These are phyloP conservation scores for Boehmeria nivea DNA, from an alignment of 306 rosid genomes.

Conservation along the genomic window DNA sequence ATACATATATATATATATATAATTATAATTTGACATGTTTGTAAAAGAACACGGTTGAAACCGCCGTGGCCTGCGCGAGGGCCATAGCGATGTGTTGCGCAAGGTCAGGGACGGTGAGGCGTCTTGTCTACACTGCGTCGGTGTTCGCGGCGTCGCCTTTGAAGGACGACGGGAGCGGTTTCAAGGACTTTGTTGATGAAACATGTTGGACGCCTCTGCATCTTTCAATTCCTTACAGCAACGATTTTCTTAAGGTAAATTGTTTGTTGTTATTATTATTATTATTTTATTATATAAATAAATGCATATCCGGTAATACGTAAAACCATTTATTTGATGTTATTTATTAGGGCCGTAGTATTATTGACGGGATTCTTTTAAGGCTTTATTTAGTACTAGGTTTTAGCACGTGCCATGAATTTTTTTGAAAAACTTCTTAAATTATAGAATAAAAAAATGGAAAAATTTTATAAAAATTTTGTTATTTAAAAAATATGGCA, in stretches of 20 bases:
- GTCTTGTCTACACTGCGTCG: slow-evolving; percentile 28
- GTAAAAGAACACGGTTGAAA: slow-evolving; percentile 22
- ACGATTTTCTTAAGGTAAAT: slow-evolving; percentile 9
- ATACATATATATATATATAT: neutral
- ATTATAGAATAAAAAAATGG: too few species aligned
- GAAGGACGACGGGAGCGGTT: slow-evolving; percentile 24
- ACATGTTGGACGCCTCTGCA: slow-evolving; percentile 38
- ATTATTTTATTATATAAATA: too few species aligned
- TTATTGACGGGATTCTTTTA: too few species aligned
- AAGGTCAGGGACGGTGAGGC: slow-evolving; percentile 29
- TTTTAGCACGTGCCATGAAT: too few species aligned
- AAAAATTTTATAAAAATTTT: too few species aligned
- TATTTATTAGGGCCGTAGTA: too few species aligned
- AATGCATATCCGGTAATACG: too few species aligned
- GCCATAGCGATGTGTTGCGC: slow-evolving; percentile 17
- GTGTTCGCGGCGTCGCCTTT: slow-evolving; percentile 30
- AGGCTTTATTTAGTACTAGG: too few species aligned
- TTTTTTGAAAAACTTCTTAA: too few species aligned
- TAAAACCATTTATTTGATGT: too few species aligned
- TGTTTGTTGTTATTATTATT: neutral
- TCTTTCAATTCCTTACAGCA: slow-evolving; percentile 16
- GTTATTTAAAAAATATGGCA: too few species aligned
- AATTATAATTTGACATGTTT: neutral
- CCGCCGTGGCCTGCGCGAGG: slow-evolving; percentile 16
- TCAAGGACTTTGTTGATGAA: slow-evolving; percentile 31